These are phyloP conservation scores for Mitragyna speciosa DNA, from an alignment of 257 asterid genomes.

Conservation along the genomic window DNA sequence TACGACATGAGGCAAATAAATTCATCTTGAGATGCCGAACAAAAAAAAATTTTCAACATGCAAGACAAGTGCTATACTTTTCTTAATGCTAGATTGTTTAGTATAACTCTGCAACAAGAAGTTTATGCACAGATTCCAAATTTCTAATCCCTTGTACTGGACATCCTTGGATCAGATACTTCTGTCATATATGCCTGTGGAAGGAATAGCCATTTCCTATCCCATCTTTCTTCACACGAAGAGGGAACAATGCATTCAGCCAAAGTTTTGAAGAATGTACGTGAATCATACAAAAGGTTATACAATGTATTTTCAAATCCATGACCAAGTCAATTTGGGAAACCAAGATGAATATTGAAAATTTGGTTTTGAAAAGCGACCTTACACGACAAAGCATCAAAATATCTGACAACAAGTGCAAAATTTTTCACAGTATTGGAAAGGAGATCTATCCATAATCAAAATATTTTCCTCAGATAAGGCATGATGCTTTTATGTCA, in stretches of 20 bases:
- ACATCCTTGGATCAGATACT: too few species aligned
- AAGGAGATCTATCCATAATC: background rate
- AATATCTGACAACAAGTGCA: background rate
- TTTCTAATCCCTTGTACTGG: too few species aligned
- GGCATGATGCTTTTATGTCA: background rate
- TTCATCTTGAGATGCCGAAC: background rate
- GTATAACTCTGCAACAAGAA: background rate
- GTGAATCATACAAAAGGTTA: background rate
- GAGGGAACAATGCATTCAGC: background rate
- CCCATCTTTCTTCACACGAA: background rate
- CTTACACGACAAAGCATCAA: background rate
- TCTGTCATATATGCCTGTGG: too few species aligned
- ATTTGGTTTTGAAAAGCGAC: background rate
- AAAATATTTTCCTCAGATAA: conserved; percentile 5
- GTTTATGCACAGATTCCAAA: background rate
- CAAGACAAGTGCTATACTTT: too few species aligned
- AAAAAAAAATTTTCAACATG: too few species aligned
- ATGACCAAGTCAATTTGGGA: too few species aligned
- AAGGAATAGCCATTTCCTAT: too few species aligned
- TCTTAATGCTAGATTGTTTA: too few species aligned
- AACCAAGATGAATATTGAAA: background rate
- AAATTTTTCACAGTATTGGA: background rate
- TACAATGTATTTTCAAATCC: background rate
- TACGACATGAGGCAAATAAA: background rate
- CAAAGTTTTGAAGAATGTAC: background rate